Conservation (phyloP, 2,329 filamentous ascomycete species). For the Zasmidium angulare region DNA sequence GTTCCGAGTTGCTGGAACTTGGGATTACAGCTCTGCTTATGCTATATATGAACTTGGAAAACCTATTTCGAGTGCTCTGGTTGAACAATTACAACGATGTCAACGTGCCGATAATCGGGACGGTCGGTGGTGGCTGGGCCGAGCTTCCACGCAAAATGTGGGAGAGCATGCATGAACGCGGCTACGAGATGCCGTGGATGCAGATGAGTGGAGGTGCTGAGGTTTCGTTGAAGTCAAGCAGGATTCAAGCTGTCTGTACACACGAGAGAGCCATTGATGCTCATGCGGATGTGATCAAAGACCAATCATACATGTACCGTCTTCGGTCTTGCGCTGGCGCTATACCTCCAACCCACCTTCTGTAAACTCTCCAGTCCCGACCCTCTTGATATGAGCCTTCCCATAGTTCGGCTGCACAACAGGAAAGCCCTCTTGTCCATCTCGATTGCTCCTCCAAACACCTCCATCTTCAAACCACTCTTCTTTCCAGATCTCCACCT, state of each 20-base stretch:
- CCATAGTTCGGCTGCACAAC: constrained; percentile 7
- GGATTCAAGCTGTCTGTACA: neutral
- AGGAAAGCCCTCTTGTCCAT: constrained; percentile 60
- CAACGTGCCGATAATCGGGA: no score
- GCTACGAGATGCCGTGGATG: neutral
- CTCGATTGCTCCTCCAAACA: constrained; percentile 85
- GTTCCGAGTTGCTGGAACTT: no score
- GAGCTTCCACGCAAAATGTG: no score
- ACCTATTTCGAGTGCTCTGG: no score
- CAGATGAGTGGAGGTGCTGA: neutral
- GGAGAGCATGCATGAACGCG: neutral
- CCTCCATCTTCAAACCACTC: constrained; percentile 82
- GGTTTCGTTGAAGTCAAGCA: neutral
- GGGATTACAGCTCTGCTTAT: no score
- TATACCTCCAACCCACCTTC: constrained; percentile 12
- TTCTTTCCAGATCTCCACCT: constrained; percentile 92
- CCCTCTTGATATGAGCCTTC: neutral
- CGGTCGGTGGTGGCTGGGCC: no score
- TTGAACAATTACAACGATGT: no score
- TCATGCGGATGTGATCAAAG: neutral
- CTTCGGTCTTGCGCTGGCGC: neutral
- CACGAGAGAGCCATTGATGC: neutral
- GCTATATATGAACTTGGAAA: no score
- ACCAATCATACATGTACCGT: neutral
- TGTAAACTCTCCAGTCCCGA: constrained; percentile 6